Conservation (phyloP, 2,329 filamentous ascomycete species). For the Cercospora citrullina region DNA sequence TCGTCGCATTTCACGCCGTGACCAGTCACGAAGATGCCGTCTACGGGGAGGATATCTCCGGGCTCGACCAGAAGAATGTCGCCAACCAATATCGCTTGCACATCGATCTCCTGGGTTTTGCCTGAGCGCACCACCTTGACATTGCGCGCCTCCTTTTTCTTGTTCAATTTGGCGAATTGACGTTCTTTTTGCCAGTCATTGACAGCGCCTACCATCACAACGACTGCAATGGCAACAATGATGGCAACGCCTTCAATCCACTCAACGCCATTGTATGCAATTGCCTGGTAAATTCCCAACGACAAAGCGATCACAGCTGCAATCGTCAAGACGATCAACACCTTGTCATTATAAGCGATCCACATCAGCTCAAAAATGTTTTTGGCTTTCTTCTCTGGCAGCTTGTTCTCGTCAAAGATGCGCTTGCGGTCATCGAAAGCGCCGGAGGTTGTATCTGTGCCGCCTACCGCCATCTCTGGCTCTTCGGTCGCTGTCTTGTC, state of each 20-base stretch:
- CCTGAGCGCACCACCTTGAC: conserved; percentile 78
- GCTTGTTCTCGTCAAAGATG: conserved; percentile 67
- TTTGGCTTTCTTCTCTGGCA: conserved; percentile 70
- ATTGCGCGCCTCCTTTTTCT: conserved; percentile 72
- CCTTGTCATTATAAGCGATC: conserved; percentile 82
- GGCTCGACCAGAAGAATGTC: conserved; percentile 73
- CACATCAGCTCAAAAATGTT: conserved; percentile 70
- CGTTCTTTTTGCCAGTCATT: conserved; percentile 83
- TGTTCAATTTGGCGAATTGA: conserved; percentile 77
- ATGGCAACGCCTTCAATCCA: conserved; percentile 84
- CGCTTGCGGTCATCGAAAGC: conserved; percentile 64
- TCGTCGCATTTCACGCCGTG: conserved; percentile 71
- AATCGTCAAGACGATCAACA: conserved; percentile 69
- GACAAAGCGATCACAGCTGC: conserved; percentile 73
- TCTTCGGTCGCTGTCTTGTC: conserved; percentile 33
- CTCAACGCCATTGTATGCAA: conserved; percentile 62
- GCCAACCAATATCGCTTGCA: conserved; percentile 71
- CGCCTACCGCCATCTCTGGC: conserved; percentile 25
- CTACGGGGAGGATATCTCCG: conserved; percentile 70
- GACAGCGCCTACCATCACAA: conserved; percentile 72
- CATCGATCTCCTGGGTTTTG: conserved; percentile 65
- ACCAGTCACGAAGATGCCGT: conserved; percentile 69
- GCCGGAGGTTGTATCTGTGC: conserved; percentile 29
- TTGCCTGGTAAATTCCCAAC: conserved; percentile 68
- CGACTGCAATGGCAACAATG: conserved; percentile 72